Base-by-base conservation (phyloP, 768 basidiomycete species). In the Roridomyces roridus region DNA sequence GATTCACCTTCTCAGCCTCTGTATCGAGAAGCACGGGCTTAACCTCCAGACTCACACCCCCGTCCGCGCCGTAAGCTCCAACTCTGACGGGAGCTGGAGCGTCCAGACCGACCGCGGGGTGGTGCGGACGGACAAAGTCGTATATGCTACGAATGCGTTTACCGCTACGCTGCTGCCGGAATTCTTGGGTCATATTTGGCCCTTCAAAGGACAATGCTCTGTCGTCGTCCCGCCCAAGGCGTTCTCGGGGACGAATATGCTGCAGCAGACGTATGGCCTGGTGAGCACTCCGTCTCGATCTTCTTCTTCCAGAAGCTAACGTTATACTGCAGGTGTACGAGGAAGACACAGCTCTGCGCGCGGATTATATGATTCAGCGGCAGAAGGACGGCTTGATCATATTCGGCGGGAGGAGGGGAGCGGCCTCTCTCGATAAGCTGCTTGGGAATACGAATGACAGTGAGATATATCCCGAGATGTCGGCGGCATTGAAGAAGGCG, bases 81-180 rank as follows among this genome's bases (percentile, higher is more conserved):
- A 41, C 6, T 36, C 39, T 5, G 10, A 29, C 10, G 47, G 31
- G 4, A 64, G 66, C 6, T 69, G 59, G 59, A 54, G 39, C 7
- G 65, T 78, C 18, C 43, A 64, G 9, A 80, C 77, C 5, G 55
- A 69, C 8, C 64, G 76, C 15, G 80, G 80, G 0, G 64, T 20
- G 9, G 62, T 79, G 18, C 42, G 34, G 23, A 65, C 76, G 0
- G 41, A 46, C 4, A 70, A 74, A 51, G 74, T 82, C 24, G 70
- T 82, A 1, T 76, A 76, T 59, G 76, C 77, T 14, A 80, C 79
- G 37, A 82, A 82, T 64, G 80, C 73, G 20, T 80, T 78, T 60
- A 72, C 72, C 24, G 72, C 77, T 18, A 70, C 73, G 40, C 65
- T 81, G n/a, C 60, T 82, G 25, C 63, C 64, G 3, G 65, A 69